Conservation (phyloP, 768 basidiomycete genomes). For the Mycena epipterygia region DNA sequence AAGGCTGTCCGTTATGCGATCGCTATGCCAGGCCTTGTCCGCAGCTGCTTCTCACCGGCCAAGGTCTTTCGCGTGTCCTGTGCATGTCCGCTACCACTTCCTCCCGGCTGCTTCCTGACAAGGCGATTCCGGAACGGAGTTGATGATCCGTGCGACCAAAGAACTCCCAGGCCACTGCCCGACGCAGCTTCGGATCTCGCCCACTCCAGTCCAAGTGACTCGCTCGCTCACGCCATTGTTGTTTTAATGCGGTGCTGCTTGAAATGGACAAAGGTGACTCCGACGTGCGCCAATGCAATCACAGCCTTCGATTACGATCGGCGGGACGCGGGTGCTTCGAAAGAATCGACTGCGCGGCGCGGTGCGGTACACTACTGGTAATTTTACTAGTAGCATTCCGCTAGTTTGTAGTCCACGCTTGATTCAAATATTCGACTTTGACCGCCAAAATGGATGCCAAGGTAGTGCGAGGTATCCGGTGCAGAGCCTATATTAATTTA, state of each 20-base stretch:
- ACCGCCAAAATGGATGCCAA: too few species aligned
- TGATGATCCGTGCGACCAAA: slow-evolving; percentile 9
- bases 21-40: slow-evolving; percentile 21
- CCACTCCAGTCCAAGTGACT: slow-evolving; percentile 13
- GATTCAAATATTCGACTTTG: too few species aligned
- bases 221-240: slow-evolving; percentile 13
- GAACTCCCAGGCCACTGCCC: slow-evolving; percentile 1
- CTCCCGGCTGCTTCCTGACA: neutral
- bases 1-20: slow-evolving; percentile 23
- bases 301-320: slow-evolving; percentile 12
- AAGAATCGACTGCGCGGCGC: too few species aligned
- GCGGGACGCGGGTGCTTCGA: too few species aligned
- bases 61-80: slow-evolving; percentile 12
- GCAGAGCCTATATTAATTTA: too few species aligned
- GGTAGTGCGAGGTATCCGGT: too few species aligned
- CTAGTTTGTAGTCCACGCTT: too few species aligned
- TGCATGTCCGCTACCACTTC: slow-evolving; percentile 3
- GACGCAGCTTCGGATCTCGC: neutral
- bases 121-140: neutral
- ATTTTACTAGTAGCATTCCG: too few species aligned
- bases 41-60: slow-evolving; percentile 12
- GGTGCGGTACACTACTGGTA: too few species aligned
- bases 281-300: neutral
- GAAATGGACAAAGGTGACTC: slow-evolving; percentile 8
- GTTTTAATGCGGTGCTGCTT: neutral